Conservation (phyloP, 768 basidiomycete species). For the Mycena latifolia region DNA sequence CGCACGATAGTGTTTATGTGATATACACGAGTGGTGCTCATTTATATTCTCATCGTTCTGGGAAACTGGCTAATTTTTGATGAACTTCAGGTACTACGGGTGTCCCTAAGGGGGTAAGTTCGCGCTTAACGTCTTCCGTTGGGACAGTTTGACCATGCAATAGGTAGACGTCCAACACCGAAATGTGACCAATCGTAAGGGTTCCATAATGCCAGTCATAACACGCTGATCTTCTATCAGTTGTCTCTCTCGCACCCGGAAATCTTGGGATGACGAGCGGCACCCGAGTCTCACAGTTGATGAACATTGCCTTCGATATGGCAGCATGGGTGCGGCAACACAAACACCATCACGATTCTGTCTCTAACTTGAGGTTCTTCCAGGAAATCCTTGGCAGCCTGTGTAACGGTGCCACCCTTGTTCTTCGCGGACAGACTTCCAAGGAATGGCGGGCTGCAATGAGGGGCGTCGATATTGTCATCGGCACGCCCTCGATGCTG, state of each 20-base stretch:
- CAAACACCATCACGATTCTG: slow-evolving; percentile 39
- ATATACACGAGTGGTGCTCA: slow-evolving; percentile 72
- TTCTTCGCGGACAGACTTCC: slow-evolving; percentile 63
- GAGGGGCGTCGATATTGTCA: slow-evolving; percentile 63
- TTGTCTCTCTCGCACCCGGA: slow-evolving; percentile 61
- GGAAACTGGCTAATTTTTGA: slow-evolving; percentile 8
- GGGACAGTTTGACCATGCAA: neutral
- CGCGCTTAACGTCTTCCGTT: neutral
- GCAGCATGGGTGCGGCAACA: slow-evolving; percentile 61
- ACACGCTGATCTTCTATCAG: slow-evolving; percentile 40
- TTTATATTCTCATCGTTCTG: too few species aligned
- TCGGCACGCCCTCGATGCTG: slow-evolving; percentile 67
- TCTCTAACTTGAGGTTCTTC: too few species aligned
- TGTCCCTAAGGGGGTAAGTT: slow-evolving; percentile 61
- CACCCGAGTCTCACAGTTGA: slow-evolving; percentile 66
- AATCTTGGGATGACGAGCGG: slow-evolving; percentile 71
- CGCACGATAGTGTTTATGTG: slow-evolving; percentile 64
- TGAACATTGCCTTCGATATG: slow-evolving; percentile 79
- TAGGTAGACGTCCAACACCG: slow-evolving; percentile 67
- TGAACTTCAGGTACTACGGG: slow-evolving; percentile 62
- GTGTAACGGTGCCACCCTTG: slow-evolving; percentile 65
- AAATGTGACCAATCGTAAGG: slow-evolving; percentile 68
- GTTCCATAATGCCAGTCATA: slow-evolving; percentile 29
- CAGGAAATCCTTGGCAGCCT: slow-evolving; percentile 68
- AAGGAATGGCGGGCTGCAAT: slow-evolving; percentile 64